Base-by-base conservation (phyloP, 495 filamentous ascomycete species). In the Penicillium paxilli region DNA sequence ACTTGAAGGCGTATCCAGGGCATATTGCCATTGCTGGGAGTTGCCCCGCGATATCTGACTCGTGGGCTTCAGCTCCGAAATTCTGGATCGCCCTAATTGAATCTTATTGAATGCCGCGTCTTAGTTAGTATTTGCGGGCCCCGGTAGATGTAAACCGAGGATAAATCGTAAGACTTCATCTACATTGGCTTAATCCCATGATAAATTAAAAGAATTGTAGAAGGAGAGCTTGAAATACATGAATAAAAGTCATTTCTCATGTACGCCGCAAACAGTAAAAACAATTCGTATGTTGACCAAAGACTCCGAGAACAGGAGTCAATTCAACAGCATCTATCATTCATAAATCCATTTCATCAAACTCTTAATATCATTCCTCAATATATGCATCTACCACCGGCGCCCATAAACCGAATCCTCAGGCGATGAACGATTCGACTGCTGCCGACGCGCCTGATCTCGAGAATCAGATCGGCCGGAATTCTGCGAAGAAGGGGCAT, bases 371-470 rank as follows among this genome's bases (percentile, higher is more conserved):
- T 32, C 30, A 32, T 32, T 32, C 30, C 11, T 32, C 30, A 32
- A 32, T 10, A 4, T 14, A 32, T n/a, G 11, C n/a, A 53, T 51
- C 59, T 51, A 78, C 76, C 76, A 79, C 16, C 76, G 70, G 51
- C 76, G 69, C 17, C 73, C 76, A 55, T 76, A 79, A 10, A 77
- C 68, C 23, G 72, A 71, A 51, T 77, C 63, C 32, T 79, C 74
- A 8, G 49, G 48, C 30, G 57, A 62, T 21, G 64, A 49, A n/a
- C 53, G 49, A 20, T 65, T 63, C 12, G 63, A 59, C 32, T 59
- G 60, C 25, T 56, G 48, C 25, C 64, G 60, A 21, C 67, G 64
- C 7, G 55, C 59, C 24, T 54, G 62, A 44, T 69, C 67, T 25
- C 69, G 69, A 22, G 68, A 60, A 22, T 55, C 56, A 44, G 65